Conservation (phyloP, 2,329 filamentous ascomycete genomes). For the Neofusicoccum parvum region DNA sequence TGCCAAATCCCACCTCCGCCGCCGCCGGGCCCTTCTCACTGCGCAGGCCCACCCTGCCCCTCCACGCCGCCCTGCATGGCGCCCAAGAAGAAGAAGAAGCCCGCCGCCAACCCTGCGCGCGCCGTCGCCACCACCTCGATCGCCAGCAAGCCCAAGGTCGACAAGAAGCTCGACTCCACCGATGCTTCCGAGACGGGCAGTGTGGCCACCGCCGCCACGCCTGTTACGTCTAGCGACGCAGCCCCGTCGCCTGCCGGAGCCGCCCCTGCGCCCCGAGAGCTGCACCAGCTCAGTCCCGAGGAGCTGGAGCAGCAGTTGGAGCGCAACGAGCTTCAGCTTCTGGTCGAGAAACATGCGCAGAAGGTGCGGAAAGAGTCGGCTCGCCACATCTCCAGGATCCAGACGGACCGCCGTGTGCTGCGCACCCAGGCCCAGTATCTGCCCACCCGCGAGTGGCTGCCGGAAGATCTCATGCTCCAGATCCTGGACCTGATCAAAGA, state of each 20-base stretch:
- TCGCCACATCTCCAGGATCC: conserved; percentile 74
- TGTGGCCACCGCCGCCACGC: conserved; percentile 13
- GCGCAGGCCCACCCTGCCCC: not conserved
- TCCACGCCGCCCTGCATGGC: conserved; percentile 58
- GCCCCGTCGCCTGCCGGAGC: conserved; percentile 24
- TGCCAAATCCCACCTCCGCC: not conserved
- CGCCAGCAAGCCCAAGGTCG: conserved; percentile 73
- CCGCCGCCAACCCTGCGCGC: conserved; percentile 80
- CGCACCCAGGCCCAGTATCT: conserved; percentile 75
- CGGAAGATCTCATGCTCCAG: conserved; percentile 74
- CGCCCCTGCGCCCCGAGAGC: conserved; percentile 31
- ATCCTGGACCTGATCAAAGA: conserved; percentile 73
- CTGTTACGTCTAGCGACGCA: conserved; percentile 13
- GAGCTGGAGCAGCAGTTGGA: conserved; percentile 89
- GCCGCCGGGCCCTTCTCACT: too few relatives aligned
- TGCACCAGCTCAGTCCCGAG: conserved; percentile 71
- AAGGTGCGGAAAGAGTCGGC: conserved; percentile 79
- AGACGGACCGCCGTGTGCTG: conserved; percentile 83
- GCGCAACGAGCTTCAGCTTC: conserved; percentile 81
- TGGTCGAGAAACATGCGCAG: conserved; percentile 80
- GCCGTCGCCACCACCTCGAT: conserved; percentile 94
- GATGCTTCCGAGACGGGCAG: conserved; percentile 28
- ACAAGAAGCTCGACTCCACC: conserved; percentile 29
- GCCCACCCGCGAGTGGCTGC: conserved; percentile 76
- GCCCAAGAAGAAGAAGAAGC: conserved; percentile 89